phyloP scores from a whole-genome alignment of 2,329 filamentous ascomycete species.

The Neospermospora avenae region DNA sequence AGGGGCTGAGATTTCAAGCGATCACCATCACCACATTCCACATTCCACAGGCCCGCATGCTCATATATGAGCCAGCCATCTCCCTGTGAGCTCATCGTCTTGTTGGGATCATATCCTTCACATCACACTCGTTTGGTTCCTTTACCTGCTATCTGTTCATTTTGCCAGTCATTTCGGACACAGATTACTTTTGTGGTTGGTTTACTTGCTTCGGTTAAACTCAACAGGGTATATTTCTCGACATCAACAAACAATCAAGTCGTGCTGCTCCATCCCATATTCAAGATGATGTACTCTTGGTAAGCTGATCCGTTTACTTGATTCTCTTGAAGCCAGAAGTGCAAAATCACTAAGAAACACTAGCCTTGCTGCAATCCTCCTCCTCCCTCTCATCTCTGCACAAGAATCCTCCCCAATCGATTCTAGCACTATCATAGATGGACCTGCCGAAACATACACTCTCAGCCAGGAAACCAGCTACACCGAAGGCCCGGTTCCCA shows the following conservation, averaged over 20 bases:
- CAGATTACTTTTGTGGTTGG: neutral
- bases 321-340: neutral
- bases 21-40: neutral
- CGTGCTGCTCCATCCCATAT: neutral
- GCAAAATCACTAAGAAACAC: neutral
- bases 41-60: neutral
- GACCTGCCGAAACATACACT: neutral
- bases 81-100: neutral
- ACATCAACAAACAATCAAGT: neutral
- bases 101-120: neutral
- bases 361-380: neutral
- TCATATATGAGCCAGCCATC: neutral
- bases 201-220: neutral
- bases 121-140: constrained; percentile 6
- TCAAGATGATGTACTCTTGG: neutral
- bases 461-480: neutral
- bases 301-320: neutral
- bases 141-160: neutral
- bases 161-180: neutral
- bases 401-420: neutral
- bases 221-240: too few relatives aligned
- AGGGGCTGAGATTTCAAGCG: neutral
- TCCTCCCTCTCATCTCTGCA: neutral
- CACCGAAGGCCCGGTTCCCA: neutral
- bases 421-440: neutral